Evolutionary conservation across 352 stramenopile species (phyloP).

Genomic region (Phytophthora crassamura): DNA sequence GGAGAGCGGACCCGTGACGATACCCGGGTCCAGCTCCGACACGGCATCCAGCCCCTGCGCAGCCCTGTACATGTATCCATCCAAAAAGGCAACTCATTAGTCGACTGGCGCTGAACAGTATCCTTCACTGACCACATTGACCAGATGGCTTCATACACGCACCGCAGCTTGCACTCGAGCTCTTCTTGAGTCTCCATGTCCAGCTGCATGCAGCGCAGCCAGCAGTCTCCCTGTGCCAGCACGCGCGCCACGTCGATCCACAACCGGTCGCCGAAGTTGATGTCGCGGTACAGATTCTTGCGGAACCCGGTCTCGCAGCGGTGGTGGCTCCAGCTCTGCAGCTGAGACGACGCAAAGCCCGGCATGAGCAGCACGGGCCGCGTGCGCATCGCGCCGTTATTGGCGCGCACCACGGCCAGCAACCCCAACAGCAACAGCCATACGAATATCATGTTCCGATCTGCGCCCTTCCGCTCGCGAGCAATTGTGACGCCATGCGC

Average conservation of each 20-base stretch:
- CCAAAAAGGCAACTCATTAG: slow-evolving; percentile 17
- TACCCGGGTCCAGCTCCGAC: slow-evolving; percentile 73
- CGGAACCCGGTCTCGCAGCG: slow-evolving; percentile 67
- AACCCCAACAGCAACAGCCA: slow-evolving; percentile 12
- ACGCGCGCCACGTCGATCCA: slow-evolving; percentile 81
- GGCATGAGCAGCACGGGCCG: slow-evolving; percentile 77
- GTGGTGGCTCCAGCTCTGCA: slow-evolving; percentile 73
- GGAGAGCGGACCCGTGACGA: slow-evolving; percentile 78
- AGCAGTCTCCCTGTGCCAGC: slow-evolving; percentile 78
- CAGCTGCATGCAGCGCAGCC: slow-evolving; percentile 80
- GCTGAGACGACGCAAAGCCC: slow-evolving; percentile 80
- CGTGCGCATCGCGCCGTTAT: slow-evolving; percentile 29
- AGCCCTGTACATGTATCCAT: slow-evolving; percentile 36
- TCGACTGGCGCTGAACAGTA: slow-evolving; percentile 13
- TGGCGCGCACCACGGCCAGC: not conserved
- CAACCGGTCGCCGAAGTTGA: slow-evolving; percentile 78
- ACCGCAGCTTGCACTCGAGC: slow-evolving; percentile 79
- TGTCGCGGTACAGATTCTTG: slow-evolving; percentile 80
- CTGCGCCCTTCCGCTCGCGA: not conserved
- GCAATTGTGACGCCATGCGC: slow-evolving; percentile 17
- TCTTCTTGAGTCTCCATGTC: slow-evolving; percentile 73
- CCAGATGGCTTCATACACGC: not conserved
- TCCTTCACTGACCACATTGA: not conserved
- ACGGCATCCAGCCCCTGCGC: slow-evolving; percentile 65
- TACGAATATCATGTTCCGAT: slow-evolving; percentile 1